These are phyloP conservation scores for Apophysomyces trapeziformis DNA, from an alignment of 371 early-diverging fungal genomes.

Conservation along the genomic window DNA sequence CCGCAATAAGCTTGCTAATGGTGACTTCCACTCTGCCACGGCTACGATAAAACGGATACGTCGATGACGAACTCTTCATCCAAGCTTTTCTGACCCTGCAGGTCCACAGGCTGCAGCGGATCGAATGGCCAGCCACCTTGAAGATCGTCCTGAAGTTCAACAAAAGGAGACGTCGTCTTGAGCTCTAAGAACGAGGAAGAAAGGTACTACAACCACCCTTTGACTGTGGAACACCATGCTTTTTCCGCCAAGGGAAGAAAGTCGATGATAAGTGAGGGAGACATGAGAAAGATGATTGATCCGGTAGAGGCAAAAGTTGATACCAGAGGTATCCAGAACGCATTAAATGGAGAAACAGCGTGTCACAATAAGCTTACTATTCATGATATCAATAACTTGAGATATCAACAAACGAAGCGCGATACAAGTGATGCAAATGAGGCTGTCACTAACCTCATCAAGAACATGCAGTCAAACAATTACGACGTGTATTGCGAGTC, in stretches of 20 bases:
- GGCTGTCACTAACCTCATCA: background rate
- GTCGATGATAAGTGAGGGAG: background rate
- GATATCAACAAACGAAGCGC: too few species aligned
- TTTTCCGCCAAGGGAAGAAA: background rate
- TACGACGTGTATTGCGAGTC: background rate
- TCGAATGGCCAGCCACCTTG: too few species aligned
- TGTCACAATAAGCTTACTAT: background rate
- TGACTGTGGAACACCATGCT: too few species aligned
- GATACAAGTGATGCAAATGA: too few species aligned
- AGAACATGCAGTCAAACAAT: background rate
- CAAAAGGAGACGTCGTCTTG: too few species aligned
- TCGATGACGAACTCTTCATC: too few species aligned
- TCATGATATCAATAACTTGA: background rate
- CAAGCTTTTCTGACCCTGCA: too few species aligned
- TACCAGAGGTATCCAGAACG: background rate
- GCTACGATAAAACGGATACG: too few species aligned
- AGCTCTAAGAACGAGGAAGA: too few species aligned
- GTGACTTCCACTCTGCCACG: background rate
- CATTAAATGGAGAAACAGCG: background rate
- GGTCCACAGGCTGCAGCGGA: too few species aligned
- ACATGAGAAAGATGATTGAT: background rate
- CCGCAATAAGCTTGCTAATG: slow-evolving; percentile 2
- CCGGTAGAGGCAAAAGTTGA: background rate
- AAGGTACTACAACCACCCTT: too few species aligned
- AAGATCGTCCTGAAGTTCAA: too few species aligned